phyloP scores from a whole-genome alignment of 1,284 basidiomycete species.

The Naganishia liquefaciens region DNA sequence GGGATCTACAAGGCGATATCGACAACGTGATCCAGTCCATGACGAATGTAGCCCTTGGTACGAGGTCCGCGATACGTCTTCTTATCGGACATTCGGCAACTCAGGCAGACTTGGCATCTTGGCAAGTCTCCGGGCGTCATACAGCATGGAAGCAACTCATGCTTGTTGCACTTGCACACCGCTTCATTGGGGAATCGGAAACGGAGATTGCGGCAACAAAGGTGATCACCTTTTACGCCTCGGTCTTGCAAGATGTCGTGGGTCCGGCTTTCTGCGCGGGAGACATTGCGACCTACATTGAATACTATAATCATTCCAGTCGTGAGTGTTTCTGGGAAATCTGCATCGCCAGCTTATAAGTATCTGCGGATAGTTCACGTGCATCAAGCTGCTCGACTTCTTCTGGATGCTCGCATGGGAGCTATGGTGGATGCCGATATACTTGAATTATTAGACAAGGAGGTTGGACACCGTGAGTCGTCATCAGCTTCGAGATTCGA shows the following conservation, averaged over 20 bases:
- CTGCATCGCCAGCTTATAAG: neutral
- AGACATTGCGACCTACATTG: slow-evolving; percentile 69
- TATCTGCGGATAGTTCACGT: slow-evolving; percentile 60
- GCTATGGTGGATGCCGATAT: slow-evolving; percentile 69
- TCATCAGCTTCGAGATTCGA: neutral
- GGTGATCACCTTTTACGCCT: slow-evolving; percentile 73
- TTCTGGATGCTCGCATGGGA: slow-evolving; percentile 73
- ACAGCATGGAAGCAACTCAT: slow-evolving; percentile 70
- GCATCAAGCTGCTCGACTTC: slow-evolving; percentile 68
- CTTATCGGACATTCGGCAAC: slow-evolving; percentile 13
- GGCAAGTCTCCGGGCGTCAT: slow-evolving; percentile 68
- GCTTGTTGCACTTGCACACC: slow-evolving; percentile 67
- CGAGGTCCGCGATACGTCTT: neutral
- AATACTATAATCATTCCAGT: slow-evolving; percentile 70
- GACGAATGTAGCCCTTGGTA: neutral
- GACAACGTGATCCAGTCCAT: slow-evolving; percentile 42
- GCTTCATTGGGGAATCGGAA: slow-evolving; percentile 71
- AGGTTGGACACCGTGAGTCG: slow-evolving; percentile 67
- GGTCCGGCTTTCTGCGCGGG: slow-evolving; percentile 66
- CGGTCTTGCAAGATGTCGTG: slow-evolving; percentile 64
- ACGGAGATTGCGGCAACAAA: slow-evolving; percentile 66
- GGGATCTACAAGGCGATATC: slow-evolving; percentile 60
- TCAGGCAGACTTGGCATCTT: slow-evolving; percentile 53
- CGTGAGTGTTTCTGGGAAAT: slow-evolving; percentile 56
- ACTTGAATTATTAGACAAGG: slow-evolving; percentile 63